Percentiles rank a stretch among this genome's conserved stretches.
Conservation (phyloP, 2,329 filamentous ascomycete species). For the Chaetomium sp. region DNA sequence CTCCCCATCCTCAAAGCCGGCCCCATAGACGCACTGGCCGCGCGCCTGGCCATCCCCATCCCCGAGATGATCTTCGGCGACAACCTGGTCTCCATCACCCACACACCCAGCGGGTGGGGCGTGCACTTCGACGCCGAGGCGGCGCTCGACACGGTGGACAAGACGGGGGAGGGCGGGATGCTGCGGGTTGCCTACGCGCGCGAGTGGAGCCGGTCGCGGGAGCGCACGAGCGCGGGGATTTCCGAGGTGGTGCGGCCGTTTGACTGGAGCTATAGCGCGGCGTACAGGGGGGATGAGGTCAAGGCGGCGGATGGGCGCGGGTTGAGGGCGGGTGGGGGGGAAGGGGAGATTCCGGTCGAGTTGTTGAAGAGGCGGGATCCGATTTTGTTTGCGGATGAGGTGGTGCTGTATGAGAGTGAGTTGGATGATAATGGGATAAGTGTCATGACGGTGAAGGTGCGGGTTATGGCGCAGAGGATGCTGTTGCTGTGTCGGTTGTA, state of each 20-base stretch:
- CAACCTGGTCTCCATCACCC: conserved; percentile 77
- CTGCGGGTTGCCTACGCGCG: conserved; percentile 90
- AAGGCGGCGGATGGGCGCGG: background rate
- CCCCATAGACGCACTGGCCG: conserved; percentile 83
- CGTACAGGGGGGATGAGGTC: conserved; percentile 65
- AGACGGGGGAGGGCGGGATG: conserved; percentile 80
- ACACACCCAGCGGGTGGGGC: conserved; percentile 74
- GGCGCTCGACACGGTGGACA: conserved; percentile 88
- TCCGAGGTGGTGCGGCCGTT: conserved; percentile 94
- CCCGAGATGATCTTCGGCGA: conserved; percentile 99
- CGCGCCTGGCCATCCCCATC: conserved; percentile 77
- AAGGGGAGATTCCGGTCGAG: conserved; percentile 70
- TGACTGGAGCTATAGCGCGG: conserved; percentile 96
- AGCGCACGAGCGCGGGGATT: conserved; percentile 81
- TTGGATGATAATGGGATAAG: conserved; percentile 96
- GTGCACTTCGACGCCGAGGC: conserved; percentile 83
- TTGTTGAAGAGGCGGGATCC: conserved; percentile 87
- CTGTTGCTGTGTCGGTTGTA: conserved; percentile 85
- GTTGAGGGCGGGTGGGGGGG: background rate
- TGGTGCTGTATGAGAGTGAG: conserved; percentile 95
- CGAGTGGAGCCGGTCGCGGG: conserved; percentile 72
- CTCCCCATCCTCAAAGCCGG: conserved; percentile 91
- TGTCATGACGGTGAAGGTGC: conserved; percentile 83
- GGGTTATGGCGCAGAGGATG: conserved; percentile 88
- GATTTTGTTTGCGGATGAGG: conserved; percentile 95